Conservation (phyloP, 2,329 filamentous ascomycete genomes). For the Epichloe baconii region DNA sequence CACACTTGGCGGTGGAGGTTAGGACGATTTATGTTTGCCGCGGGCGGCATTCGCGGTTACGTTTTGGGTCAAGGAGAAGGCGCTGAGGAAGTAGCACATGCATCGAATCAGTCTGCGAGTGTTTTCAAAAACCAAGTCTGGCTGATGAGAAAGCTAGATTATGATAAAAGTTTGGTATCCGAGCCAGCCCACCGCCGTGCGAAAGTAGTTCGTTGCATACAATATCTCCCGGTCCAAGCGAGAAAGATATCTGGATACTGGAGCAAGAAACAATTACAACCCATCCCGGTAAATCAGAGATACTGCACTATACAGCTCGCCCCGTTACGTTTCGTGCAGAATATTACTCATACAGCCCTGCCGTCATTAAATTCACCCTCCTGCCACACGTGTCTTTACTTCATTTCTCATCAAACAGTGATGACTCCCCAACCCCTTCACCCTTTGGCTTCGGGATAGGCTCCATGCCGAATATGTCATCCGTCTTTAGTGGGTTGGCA, state of each 20-base stretch:
- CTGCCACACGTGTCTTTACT: background rate
- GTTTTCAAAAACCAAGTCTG: too few relatives aligned
- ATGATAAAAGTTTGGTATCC: background rate
- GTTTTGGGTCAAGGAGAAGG: slow-evolving; percentile 45
- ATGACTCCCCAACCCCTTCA: background rate
- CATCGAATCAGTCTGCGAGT: too few relatives aligned
- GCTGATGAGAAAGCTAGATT: background rate
- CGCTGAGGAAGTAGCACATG: slow-evolving; percentile 24
- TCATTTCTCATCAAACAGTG: slow-evolving; percentile 3
- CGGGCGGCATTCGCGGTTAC: slow-evolving; percentile 25
- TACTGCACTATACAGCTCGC: too few relatives aligned
- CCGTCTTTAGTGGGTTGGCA: slow-evolving; percentile 23
- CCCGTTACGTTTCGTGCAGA: background rate
- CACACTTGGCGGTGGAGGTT: slow-evolving; percentile 44
- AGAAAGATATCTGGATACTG: too few relatives aligned
- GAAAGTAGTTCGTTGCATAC: too few relatives aligned
- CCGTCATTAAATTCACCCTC: background rate
- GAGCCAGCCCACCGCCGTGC: too few relatives aligned
- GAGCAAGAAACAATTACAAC: too few relatives aligned
- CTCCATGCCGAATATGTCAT: slow-evolving; percentile 44
- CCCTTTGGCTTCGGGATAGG: slow-evolving; percentile 25
- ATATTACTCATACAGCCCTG: background rate
- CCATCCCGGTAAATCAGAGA: too few relatives aligned
- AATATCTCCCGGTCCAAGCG: too few relatives aligned
- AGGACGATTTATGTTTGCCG: slow-evolving; percentile 46